These are phyloP conservation scores for Aegilops speltoides DNA, from an alignment of 176 grass and related monocot species.

Conservation along the genomic window DNA sequence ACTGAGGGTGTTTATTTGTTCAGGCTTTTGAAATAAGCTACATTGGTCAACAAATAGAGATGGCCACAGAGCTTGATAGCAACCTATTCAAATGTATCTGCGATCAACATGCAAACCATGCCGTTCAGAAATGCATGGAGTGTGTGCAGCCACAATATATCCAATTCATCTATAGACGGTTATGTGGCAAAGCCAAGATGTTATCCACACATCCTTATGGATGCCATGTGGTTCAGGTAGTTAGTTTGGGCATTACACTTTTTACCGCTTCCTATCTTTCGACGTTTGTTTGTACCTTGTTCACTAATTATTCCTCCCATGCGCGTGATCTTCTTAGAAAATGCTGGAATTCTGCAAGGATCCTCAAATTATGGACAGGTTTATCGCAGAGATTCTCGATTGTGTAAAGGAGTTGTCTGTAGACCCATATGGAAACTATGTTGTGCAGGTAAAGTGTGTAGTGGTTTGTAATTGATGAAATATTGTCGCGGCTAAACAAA, in stretches of 20 bases:
- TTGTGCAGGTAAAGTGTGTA: too few species aligned
- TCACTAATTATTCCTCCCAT: neutral
- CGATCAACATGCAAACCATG: constrained; percentile 51
- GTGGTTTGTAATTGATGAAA: too few species aligned
- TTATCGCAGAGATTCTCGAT: constrained; percentile 37
- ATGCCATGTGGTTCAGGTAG: constrained; percentile 55
- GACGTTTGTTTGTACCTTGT: neutral
- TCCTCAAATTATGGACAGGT: neutral
- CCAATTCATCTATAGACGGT: constrained; percentile 31
- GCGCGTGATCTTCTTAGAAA: constrained; percentile 30
- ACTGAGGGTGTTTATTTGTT: neutral
- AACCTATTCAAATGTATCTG: constrained; percentile 39
- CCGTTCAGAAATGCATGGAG: constrained; percentile 56
- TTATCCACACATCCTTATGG: constrained; percentile 37
- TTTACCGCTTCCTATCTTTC: neutral
- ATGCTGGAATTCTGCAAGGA: constrained; percentile 44
- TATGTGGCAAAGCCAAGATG: constrained; percentile 20
- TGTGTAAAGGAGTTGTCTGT: constrained; percentile 21
- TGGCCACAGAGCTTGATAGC: constrained; percentile 48
- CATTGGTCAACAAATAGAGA: constrained; percentile 32
- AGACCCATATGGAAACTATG: neutral
- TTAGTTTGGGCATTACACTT: neutral
- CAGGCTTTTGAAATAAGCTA: constrained; percentile 58
- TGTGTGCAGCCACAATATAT: constrained; percentile 43
- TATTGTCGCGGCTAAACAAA: too few species aligned